These are phyloP conservation scores for Colletotrichum sp. DNA, from an alignment of 2,329 filamentous ascomycete species.

Conservation along the genomic window DNA sequence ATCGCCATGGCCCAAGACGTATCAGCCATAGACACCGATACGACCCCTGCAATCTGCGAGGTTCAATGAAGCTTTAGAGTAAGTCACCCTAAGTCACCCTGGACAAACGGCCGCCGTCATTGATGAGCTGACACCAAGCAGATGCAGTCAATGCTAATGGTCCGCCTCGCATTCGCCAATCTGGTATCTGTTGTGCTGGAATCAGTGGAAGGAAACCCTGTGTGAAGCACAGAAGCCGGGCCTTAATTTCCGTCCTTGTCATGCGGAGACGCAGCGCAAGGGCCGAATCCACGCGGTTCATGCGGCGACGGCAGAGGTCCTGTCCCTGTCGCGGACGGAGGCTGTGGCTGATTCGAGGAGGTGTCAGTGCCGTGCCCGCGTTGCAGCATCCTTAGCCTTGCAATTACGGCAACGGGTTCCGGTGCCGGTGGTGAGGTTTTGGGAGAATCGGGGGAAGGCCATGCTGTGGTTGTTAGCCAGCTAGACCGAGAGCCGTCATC, in stretches of 20 bases:
- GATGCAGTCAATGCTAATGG: not conserved
- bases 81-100: not conserved
- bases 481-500: not conserved
- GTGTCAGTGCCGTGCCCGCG: not conserved
- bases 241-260: not conserved
- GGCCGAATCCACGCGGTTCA: not conserved
- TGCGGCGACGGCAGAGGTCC: not conserved
- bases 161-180: not conserved
- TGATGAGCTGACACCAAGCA: not conserved
- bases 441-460: not conserved
- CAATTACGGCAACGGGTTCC: not conserved
- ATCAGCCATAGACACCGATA: not conserved
- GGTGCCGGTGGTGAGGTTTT: not conserved
- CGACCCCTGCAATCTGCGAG: not conserved
- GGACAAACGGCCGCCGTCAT: not conserved
- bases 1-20: not conserved
- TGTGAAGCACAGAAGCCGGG: not conserved
- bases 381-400: not conserved
- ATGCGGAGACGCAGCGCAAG: not conserved
- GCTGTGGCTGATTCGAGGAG: not conserved
- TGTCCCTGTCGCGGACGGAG: not conserved
- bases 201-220: not conserved
- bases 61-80: not conserved
- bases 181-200: not conserved
- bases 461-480: not conserved